These are phyloP conservation scores for Cenchrus fungigraminus DNA, from an alignment of 176 grass and related monocot species.

Conservation along the genomic window DNA sequence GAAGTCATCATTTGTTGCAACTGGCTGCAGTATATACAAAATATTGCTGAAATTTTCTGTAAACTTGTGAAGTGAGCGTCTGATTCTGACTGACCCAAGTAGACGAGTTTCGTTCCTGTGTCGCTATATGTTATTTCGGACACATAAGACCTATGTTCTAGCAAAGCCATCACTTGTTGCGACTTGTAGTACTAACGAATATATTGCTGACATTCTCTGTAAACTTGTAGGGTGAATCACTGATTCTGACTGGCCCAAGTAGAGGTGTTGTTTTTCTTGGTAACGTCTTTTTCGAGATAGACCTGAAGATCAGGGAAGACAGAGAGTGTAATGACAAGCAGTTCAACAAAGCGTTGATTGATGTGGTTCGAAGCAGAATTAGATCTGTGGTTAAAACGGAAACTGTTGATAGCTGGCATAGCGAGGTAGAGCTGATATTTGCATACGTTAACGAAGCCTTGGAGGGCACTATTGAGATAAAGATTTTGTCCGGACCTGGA, in stretches of 20 bases:
- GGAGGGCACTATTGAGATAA: conserved; percentile 4
- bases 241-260: conserved; percentile 19
- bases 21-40: background rate
- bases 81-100: no score
- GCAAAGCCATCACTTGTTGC: no score
- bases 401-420: conserved; percentile 9
- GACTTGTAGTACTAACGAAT: no score
- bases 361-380: background rate
- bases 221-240: no score
- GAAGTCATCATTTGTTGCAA: background rate
- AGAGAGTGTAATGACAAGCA: background rate
- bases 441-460: background rate
- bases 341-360: conserved; percentile 28
- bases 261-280: conserved; percentile 3
- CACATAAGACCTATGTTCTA: no score
- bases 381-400: background rate
- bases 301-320: conserved; percentile 26
- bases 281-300: conserved; percentile 25
- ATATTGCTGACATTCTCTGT: no score
- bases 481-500: background rate
- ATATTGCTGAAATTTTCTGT: background rate
- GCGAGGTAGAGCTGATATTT: conserved; percentile 21
- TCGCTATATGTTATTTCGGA: no score
- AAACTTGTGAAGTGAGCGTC: conserved; percentile 4
- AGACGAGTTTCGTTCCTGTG: no score